A percentile compares a stretch with the other conserved stretches of the same genome.
Conservation (phyloP, 2,329 filamentous ascomycete genomes). For the Aspergillus versicolor region DNA sequence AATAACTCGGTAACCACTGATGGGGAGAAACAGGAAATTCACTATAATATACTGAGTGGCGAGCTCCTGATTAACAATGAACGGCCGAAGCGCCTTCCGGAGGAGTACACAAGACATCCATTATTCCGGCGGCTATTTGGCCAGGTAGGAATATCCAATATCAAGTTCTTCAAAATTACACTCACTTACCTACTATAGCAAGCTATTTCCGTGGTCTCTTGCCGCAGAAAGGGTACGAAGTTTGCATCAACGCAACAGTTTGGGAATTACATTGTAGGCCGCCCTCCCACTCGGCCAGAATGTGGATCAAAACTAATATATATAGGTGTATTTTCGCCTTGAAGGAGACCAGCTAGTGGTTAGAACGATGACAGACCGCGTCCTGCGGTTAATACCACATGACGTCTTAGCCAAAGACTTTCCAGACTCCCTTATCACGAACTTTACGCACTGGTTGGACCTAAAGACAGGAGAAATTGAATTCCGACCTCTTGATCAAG, state of each 20-base stretch:
- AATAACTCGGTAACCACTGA: background rate
- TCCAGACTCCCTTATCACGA: slow-evolving; percentile 35
- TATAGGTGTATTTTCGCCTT: slow-evolving; percentile 22
- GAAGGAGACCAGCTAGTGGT: slow-evolving; percentile 18
- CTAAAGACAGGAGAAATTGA: slow-evolving; percentile 24
- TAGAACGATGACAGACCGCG: slow-evolving; percentile 1
- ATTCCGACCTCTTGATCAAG: slow-evolving; percentile 25
- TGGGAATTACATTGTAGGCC: slow-evolving; percentile 24
- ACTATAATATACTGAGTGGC: slow-evolving; percentile 15
- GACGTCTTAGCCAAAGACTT: slow-evolving; percentile 28
- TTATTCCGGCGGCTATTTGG: slow-evolving; percentile 11
- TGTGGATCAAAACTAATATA: slow-evolving; percentile 3
- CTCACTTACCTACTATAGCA: slow-evolving; percentile 7
- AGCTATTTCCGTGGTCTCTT: slow-evolving; percentile 35
- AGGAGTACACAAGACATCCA: slow-evolving; percentile 9
- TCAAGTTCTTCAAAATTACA: background rate
- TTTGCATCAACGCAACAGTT: slow-evolving; percentile 32
- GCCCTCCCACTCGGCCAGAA: background rate
- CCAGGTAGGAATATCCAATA: slow-evolving; percentile 1
- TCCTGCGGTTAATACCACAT: slow-evolving; percentile 27
- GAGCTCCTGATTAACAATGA: slow-evolving; percentile 17
- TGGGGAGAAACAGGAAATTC: slow-evolving; percentile 1
- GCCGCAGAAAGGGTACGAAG: slow-evolving; percentile 33
- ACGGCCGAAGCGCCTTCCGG: slow-evolving; percentile 14
- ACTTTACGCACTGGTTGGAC: slow-evolving; percentile 51